These are phyloP conservation scores for Salpingoeca rosetta DNA, from an alignment of 78 protist genomes.

Conservation along the genomic window DNA sequence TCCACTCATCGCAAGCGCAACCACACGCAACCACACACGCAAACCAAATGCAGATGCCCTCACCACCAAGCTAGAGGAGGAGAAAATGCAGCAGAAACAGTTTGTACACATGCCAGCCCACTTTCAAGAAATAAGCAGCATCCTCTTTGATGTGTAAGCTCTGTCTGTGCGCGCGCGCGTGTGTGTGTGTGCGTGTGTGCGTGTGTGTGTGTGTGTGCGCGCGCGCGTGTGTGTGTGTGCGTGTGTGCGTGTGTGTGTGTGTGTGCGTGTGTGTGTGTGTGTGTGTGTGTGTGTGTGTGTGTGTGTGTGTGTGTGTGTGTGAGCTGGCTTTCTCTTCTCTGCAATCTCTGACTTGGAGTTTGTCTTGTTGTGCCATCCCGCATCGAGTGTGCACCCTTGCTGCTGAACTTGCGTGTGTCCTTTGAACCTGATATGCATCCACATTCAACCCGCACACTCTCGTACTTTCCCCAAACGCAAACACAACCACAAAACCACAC, in stretches of 20 bases:
- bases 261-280: neutral
- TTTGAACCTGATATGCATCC: too few relatives aligned
- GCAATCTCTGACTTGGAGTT: neutral
- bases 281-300: constrained; percentile 17
- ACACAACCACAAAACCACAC: too few relatives aligned
- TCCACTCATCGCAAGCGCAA: too few relatives aligned
- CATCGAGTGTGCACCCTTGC: neutral
- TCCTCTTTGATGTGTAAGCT: neutral
- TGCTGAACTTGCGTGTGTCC: too few relatives aligned
- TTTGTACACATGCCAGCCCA: neutral
- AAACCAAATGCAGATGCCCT: too few relatives aligned
- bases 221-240: neutral
- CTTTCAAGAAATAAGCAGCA: neutral
- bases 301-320: too few relatives aligned
- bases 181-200: too few relatives aligned
- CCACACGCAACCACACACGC: too few relatives aligned
- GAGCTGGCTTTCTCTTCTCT: neutral
- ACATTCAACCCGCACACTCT: too few relatives aligned
- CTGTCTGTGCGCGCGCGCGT: neutral
- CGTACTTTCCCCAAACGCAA: too few relatives aligned
- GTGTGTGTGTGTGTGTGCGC: neutral
- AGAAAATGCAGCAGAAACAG: neutral
- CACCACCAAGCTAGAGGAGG: too few relatives aligned
- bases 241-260: too few relatives aligned
- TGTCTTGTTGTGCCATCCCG: neutral